Base-by-base conservation (phyloP, 1,139 yeast genomes). In the Geotrichum candidum region DNA sequence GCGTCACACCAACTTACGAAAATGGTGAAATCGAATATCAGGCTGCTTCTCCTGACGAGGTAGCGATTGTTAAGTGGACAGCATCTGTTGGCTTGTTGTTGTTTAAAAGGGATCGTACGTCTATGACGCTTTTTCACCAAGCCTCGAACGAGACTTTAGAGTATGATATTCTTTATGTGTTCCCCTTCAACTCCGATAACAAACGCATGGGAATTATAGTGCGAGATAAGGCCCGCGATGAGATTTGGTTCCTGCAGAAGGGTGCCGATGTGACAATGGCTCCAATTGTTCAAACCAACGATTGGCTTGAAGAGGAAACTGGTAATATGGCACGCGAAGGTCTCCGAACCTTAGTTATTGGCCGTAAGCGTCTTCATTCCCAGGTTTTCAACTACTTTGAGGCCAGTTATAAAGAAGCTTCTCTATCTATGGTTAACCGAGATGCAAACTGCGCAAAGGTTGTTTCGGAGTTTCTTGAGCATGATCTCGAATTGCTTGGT, bases 241-340 rank as follows among this genome's bases (percentile, higher is more conserved):
- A 90, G 66, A 74, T 84, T 38, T 88, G 91, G 90, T 95, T 95
- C 72, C 77, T 88, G 72, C 84, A 89, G 71, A 95, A 95, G 72
- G 99, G 99, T 63, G 99, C 99, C 1, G 99, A 95, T 73, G 86
- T 96, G 0, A 97, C 92, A 11, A 94, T 95, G 97, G 76, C 84
- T n/a, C 80, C 78, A 48, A 90, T 94, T 65, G 98, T 95, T 11
- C 86, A 83, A 67, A 81, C 82, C 52, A 92, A 87, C 72, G 98
- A 94, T 72, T 95, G 99, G 99, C 77, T 95, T 23, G 99, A 95
- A 63, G 99, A 95, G 75, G 99, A 95, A 75, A 90, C 96, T 0
- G 87, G 92, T 25, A 95, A 95, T 70, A 91, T 95, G 97, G 99
- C 99, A 0, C 84, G 99, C 66, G 99, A 95, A 76, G 99, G 99